These are phyloP conservation scores for Coemansia reversa DNA, from an alignment of 192 early-diverging fungal species.

Conservation along the genomic window DNA sequence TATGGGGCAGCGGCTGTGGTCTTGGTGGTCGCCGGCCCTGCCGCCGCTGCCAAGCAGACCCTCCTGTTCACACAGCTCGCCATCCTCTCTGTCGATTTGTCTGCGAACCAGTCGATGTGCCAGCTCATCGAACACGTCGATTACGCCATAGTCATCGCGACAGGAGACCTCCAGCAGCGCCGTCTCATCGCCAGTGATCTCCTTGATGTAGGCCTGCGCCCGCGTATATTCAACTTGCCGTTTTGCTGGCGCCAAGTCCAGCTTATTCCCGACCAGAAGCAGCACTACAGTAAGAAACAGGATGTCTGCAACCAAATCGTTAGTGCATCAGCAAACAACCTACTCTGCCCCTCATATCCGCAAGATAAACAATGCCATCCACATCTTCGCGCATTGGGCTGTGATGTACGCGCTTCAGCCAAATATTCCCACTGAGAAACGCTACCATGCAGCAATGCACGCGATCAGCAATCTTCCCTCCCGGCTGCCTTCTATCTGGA, in stretches of 20 bases:
- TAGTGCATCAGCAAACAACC: neutral
- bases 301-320: neutral
- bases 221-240: constrained; percentile 60
- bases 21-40: constrained; percentile 19
- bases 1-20: constrained; percentile 26
- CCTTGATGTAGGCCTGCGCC: constrained; percentile 63
- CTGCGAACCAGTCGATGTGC: constrained; percentile 34
- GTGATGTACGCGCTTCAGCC: neutral
- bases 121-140: constrained; percentile 50
- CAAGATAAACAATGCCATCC: neutral
- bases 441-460: neutral
- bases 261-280: constrained; percentile 71
- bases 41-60: constrained; percentile 17
- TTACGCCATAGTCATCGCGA: constrained; percentile 67
- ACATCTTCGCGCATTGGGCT: too few species aligned
- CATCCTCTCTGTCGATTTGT: constrained; percentile 11
- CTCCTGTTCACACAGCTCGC: constrained; percentile 19
- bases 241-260: constrained; percentile 61
- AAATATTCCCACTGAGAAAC: neutral
- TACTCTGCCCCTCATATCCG: neutral
- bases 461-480: neutral
- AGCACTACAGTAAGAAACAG: constrained; percentile 53
- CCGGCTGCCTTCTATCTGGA: neutral
- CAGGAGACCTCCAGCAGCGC: constrained; percentile 70
- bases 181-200: constrained; percentile 60